These are phyloP conservation scores for Allium sativum DNA, from an alignment of 106 monocot genomes.

Conservation along the genomic window DNA sequence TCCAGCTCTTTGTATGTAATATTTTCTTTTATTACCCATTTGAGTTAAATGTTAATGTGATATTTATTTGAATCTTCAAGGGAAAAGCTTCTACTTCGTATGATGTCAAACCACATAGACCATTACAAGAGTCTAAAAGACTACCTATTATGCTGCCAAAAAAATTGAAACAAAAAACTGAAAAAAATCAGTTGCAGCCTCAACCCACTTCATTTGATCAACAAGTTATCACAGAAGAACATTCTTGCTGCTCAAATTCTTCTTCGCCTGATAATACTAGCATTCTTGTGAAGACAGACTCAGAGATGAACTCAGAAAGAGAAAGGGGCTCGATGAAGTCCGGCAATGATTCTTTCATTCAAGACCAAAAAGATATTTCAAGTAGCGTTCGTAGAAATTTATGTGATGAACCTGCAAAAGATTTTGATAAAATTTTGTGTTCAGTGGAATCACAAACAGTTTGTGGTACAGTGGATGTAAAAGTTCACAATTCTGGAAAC, in stretches of 20 bases:
- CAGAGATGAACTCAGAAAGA: not conserved
- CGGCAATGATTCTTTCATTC: conserved; percentile 2
- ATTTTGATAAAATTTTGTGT: too few relatives aligned
- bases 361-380: not conserved
- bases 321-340: conserved; percentile 1
- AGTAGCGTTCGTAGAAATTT: not conserved
- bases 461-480: too few relatives aligned
- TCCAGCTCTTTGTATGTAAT: too few relatives aligned
- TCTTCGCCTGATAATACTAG: conserved; percentile 2
- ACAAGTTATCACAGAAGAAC: conserved; percentile 8
- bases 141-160: conserved; percentile 9
- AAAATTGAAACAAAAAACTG: not conserved
- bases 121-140: conserved; percentile 7
- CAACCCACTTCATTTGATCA: conserved; percentile 4
- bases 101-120: conserved; percentile 12
- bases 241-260: conserved; percentile 6
- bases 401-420: not conserved
- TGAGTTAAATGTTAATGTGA: not conserved
- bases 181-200: conserved; percentile 9
- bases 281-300: not conserved
- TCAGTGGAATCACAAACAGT: too few relatives aligned
- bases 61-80: conserved; percentile 12
- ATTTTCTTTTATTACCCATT: not conserved
- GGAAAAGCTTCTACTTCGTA: conserved; percentile 24
- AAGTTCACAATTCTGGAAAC: too few relatives aligned